These are phyloP conservation scores for Sporothrix euskadiensis DNA, from an alignment of 2,329 filamentous ascomycete species.

Conservation along the genomic window DNA sequence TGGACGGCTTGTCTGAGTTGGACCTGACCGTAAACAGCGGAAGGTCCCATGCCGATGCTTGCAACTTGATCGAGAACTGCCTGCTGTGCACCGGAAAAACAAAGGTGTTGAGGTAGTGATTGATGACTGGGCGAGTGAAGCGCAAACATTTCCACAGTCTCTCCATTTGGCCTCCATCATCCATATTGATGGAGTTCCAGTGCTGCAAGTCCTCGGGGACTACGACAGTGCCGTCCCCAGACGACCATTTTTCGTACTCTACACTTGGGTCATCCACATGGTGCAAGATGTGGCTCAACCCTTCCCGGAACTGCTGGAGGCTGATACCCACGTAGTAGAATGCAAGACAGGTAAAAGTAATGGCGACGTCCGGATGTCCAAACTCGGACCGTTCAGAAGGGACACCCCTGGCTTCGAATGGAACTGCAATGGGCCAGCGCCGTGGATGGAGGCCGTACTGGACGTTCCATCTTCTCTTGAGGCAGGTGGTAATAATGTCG, in stretches of 20 bases:
- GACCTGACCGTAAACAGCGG: slow-evolving; percentile 44
- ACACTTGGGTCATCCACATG: slow-evolving; percentile 55
- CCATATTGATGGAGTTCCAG: slow-evolving; percentile 60
- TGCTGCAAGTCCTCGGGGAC: slow-evolving; percentile 51
- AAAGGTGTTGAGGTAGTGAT: slow-evolving; percentile 63
- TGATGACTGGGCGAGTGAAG: slow-evolving; percentile 52
- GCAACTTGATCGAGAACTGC: slow-evolving; percentile 63
- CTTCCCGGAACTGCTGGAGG: slow-evolving; percentile 50
- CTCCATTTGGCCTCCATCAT: slow-evolving; percentile 54
- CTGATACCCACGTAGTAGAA: slow-evolving; percentile 66
- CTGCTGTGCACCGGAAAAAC: slow-evolving; percentile 67
- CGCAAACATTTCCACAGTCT: slow-evolving; percentile 54
- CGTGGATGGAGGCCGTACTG: slow-evolving; percentile 59
- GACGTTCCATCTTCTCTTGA: slow-evolving; percentile 68
- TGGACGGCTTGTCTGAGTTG: background rate
- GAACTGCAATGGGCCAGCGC: slow-evolving; percentile 64
- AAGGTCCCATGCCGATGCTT: slow-evolving; percentile 68
- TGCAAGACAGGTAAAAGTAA: slow-evolving; percentile 63
- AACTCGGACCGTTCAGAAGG: slow-evolving; percentile 65
- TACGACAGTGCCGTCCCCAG: slow-evolving; percentile 37
- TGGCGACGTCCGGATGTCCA: slow-evolving; percentile 66
- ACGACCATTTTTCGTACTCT: slow-evolving; percentile 56
- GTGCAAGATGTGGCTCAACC: slow-evolving; percentile 53
- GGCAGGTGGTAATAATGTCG: slow-evolving; percentile 57
- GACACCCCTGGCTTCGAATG: slow-evolving; percentile 65